These are phyloP conservation scores for Nakazawaea peltata DNA, from an alignment of 805 yeast species.

Conservation along the genomic window DNA sequence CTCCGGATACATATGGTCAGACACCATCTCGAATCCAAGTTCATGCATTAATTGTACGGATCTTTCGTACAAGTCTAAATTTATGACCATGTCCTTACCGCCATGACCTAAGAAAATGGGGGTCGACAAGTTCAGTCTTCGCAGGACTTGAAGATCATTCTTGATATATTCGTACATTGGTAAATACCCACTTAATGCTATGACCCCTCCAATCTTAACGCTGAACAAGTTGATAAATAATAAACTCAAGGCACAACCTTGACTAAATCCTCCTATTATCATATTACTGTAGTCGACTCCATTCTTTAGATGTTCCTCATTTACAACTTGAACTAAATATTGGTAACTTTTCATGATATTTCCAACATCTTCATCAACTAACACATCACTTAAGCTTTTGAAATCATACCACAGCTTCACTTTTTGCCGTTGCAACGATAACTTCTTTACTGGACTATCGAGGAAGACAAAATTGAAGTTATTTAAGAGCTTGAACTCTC, in stretches of 20 bases:
- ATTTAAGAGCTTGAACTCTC: conserved; percentile 9
- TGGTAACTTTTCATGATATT: conserved; percentile 7
- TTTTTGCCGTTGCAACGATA: conserved; percentile 6
- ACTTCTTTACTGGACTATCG: conserved; percentile 9
- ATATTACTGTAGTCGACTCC: conserved; percentile 8
- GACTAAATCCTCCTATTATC: conserved; percentile 11
- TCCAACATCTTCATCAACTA: conserved; percentile 7
- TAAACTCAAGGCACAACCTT: conserved; percentile 11
- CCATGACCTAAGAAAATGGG: conserved; percentile 10
- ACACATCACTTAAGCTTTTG: conserved; percentile 7
- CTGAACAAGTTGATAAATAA: conserved; percentile 3
- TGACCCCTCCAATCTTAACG: conserved; percentile 8
- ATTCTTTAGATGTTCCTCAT: conserved; percentile 7
- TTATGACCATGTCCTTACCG: conserved; percentile 8
- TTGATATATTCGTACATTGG: conserved; percentile 8
- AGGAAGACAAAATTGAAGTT: conserved; percentile 10
- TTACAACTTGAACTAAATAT: conserved; percentile 2
- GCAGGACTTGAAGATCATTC: not conserved
- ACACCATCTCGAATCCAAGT: conserved; percentile 4
- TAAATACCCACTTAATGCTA: conserved; percentile 10
- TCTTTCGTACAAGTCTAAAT: conserved; percentile 7
- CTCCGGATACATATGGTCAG: conserved; percentile 1
- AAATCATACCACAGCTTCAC: conserved; percentile 11
- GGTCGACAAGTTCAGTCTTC: conserved; percentile 2
- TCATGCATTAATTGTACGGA: conserved; percentile 5